Evolutionary conservation across 2,329 filamentous ascomycete genomes (phyloP), one percentile per base, ranked within the genome.

Genomic region (Stachybotrys elegans): DNA sequence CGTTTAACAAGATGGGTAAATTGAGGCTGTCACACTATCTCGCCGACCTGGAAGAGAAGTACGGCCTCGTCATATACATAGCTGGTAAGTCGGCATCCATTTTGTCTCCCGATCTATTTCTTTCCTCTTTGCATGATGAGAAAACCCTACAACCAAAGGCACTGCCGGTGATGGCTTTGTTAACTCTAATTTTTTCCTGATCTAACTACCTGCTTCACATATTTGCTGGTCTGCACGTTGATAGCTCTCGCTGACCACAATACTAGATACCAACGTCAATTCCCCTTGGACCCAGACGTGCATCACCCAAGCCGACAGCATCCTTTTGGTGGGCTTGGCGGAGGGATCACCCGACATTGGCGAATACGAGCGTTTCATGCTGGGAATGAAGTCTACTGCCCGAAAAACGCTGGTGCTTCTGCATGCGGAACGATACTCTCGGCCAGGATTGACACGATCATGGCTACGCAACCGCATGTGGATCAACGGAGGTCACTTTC

Each of bases 231-330:
- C n/a, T n/a, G n/a, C n/a, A n/a, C n/a, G n/a, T n/a, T n/a, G n/a
- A n/a, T n/a, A n/a, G n/a, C n/a, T n/a, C n/a, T n/a, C n/a, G n/a
- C 27, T 42, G 22, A 32, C 16, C 21, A 14, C 11, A 19, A n/a
- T 29, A 37, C n/a, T 43, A 84, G 93, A 98, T 63, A 98, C 94
- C 5, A 95, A 84, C 48, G 93, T 97, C 56, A 97, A 95, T 56
- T 89, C 94, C 2, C 91, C 92, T 1, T 98, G 93, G 93, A 98
- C 94, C 1, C 90, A 96, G 58, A 97, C 93, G 0, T 98, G 94
- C 62, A 96, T 98, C 51, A 86, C 86, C 14, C 93, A 98, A 65
- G 93, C 93, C 2, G 93, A 98, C 65, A 96, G 91, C 54, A 96
- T 98, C 51, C 75, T 98, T 7, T 75, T 98, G 8, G 89, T 98